These are phyloP conservation scores for Diutina rugosa DNA, from an alignment of 1,139 yeast species.

Conservation along the genomic window DNA sequence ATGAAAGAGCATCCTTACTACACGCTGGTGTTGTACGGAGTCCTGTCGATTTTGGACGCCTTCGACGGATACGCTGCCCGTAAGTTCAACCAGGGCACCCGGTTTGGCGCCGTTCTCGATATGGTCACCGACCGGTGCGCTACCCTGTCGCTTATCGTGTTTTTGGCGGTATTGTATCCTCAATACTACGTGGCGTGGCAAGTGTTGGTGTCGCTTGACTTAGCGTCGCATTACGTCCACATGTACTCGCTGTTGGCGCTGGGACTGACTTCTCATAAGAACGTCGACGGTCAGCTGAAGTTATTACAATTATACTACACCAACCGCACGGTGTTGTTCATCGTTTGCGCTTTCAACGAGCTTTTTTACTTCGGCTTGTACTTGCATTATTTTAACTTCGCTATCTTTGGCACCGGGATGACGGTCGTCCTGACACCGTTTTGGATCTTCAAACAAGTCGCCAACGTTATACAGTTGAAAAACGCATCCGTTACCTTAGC, in stretches of 20 bases:
- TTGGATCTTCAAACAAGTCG: constrained; percentile 83
- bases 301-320: constrained; percentile 78
- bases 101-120: constrained; percentile 92
- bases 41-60: constrained; percentile 90
- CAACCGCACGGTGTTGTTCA: constrained; percentile 68
- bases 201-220: constrained; percentile 69
- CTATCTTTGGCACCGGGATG: constrained; percentile 58
- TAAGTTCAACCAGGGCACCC: constrained; percentile 75
- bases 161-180: constrained; percentile 73
- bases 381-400: constrained; percentile 52
- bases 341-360: constrained; percentile 89
- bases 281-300: constrained; percentile 58
- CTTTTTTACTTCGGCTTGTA: constrained; percentile 84
- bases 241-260: constrained; percentile 87
- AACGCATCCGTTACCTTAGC: constrained; percentile 81
- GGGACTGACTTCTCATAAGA: constrained; percentile 78
- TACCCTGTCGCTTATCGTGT: constrained; percentile 81
- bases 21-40: constrained; percentile 67
- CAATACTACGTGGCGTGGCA: constrained; percentile 60
- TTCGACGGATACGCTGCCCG: constrained; percentile 96
- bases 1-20: constrained; percentile 77
- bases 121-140: constrained; percentile 99
- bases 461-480: constrained; percentile 78
- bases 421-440: constrained; percentile 64
- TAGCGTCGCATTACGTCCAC: constrained; percentile 96